These are phyloP conservation scores for Oryza officinalis DNA, from an alignment of 176 grass and related monocot species.

Conservation along the genomic window DNA sequence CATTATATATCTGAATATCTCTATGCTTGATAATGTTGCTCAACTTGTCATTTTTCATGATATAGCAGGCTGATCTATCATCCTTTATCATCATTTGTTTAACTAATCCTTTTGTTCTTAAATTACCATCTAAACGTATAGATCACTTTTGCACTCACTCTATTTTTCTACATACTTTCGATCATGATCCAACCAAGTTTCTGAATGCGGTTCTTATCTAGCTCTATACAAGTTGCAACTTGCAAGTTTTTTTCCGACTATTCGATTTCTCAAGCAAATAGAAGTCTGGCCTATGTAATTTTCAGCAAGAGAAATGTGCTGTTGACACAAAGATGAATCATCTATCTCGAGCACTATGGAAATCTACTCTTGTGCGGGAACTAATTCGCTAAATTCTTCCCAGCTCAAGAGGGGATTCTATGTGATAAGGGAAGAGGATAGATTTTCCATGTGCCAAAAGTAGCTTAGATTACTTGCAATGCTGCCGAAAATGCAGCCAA, in stretches of 20 bases:
- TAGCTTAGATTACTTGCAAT: conserved; percentile 37
- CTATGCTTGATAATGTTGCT: conserved; percentile 26
- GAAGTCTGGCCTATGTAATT: conserved; percentile 13
- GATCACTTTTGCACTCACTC: conserved; percentile 6
- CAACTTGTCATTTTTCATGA: conserved; percentile 41
- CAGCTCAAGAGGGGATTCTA: conserved; percentile 45
- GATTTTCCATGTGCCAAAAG: conserved; percentile 53
- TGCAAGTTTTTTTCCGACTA: conserved; percentile 26
- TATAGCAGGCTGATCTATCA: conserved; percentile 34
- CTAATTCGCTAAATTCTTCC: conserved; percentile 50
- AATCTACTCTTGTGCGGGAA: conserved; percentile 48
- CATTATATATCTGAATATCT: conserved; percentile 26
- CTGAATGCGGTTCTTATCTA: conserved; percentile 42
- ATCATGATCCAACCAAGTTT: conserved; percentile 5
- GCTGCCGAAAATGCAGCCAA: conserved; percentile 42
- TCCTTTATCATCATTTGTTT: background rate
- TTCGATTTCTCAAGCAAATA: conserved; percentile 36
- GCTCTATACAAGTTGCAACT: conserved; percentile 39
- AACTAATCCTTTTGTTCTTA: background rate
- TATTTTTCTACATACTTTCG: conserved; percentile 30
- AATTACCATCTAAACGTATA: background rate
- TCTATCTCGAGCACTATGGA: conserved; percentile 25
- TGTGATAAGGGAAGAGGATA: conserved; percentile 51
- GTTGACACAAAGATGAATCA: conserved; percentile 41
- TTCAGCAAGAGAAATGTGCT: conserved; percentile 30